Evolutionary conservation across 192 early-diverging fungal genomes (phyloP).

Genomic region (Haplosporangium gracile): DNA sequence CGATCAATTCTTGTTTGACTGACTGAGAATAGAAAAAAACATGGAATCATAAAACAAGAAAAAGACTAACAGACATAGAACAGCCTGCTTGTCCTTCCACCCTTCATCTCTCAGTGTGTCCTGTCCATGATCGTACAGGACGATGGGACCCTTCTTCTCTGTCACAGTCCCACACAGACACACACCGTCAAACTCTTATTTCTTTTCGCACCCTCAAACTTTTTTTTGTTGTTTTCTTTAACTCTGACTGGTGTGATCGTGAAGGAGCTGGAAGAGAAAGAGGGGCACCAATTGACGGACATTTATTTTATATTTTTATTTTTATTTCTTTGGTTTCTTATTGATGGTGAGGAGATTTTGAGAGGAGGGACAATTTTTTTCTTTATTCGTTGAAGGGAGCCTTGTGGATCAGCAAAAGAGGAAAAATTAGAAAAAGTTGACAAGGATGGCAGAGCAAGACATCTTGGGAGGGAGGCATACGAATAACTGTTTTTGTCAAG

Average conservation of each 20-base stretch:
- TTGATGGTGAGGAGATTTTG: neutral
- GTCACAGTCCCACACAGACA: neutral
- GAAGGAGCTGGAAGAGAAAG: neutral
- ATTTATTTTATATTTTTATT: no score
- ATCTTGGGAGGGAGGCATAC: neutral
- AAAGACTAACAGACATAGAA: neutral
- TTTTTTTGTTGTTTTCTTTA: neutral
- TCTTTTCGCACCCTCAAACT: neutral
- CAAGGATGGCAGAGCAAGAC: conserved; percentile 2
- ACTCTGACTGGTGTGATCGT: neutral
- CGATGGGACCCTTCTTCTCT: neutral
- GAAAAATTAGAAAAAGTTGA: neutral
- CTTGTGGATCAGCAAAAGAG: no score
- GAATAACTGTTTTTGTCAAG: neutral
- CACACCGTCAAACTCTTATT: neutral
- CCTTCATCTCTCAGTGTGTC: no score
- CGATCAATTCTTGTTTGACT: neutral
- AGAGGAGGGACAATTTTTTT: neutral
- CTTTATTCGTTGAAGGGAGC: neutral
- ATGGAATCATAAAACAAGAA: neutral
- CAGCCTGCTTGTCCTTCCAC: neutral
- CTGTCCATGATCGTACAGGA: no score
- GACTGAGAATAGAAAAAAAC: neutral
- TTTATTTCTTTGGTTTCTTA: no score
- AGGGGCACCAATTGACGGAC: neutral